Base-by-base conservation (phyloP, 2,329 filamentous ascomycete species). In the Fusarium ramigenum region DNA sequence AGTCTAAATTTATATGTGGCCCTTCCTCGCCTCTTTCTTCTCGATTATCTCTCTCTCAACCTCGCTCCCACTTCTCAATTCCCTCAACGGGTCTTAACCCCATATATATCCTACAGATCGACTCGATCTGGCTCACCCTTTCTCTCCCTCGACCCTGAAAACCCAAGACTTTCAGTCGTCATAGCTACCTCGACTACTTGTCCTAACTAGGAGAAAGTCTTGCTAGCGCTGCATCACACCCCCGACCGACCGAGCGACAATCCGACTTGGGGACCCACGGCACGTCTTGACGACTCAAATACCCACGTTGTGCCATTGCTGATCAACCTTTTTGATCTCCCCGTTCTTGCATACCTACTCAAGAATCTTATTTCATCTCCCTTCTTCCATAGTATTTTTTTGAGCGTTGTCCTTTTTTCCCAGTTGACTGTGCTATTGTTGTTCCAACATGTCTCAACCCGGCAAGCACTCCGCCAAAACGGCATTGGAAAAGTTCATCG, bases 401-500 rank as follows among this genome's bases (percentile, higher is more conserved):
- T 36, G n/a, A 65, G 66, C 59, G 59, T 66, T 58, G 50, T 63
- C 23, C 15, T 60, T 57, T 57, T 54, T 49, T 25, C 15, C 10
- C 42, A 36, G 46, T 16, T 46, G 25, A n/a, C 40, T 40, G 16
- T 12, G 32, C 10, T 32, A 36, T 34, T 56, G 16, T 49, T 21
- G 37, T 36, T 42, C 42, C 56, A 49, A 44, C 21, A 78, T 78
- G 76, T 59, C 73, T 16, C 52, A 74, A 53, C 46, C 69, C 43
- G 56, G 66, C 66, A 78, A 73, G 52, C 19, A 32, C 11, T 70
- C 66, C 9, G 61, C 49, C 71, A 80, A 80, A 68, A 68, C 77
- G 36, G 75, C 62, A 73, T 50, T 78, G 62, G 77, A 78, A 61
- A 82, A 78, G 70, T 75, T 79, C 62, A 69, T 83, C 28, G 79